These are phyloP conservation scores for Candida mesenterica DNA, from an alignment of 1,139 yeast species.

Conservation along the genomic window DNA sequence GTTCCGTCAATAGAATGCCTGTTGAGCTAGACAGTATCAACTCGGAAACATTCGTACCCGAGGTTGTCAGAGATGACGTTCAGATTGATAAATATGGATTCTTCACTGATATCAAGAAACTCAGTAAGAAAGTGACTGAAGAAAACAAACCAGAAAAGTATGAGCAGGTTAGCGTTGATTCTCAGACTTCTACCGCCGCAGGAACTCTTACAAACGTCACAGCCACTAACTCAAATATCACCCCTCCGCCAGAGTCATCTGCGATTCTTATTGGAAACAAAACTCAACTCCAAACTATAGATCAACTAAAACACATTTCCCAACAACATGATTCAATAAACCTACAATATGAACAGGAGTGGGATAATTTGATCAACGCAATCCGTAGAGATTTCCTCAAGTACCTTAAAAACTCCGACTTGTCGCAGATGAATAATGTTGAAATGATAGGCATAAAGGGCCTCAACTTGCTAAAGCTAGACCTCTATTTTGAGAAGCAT, in stretches of 20 bases:
- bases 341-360: constrained; percentile 26
- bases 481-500: constrained; percentile 10
- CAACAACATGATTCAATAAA: constrained; percentile 34
- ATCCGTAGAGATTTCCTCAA: constrained; percentile 27
- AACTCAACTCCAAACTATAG: constrained; percentile 17
- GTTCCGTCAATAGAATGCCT: constrained; percentile 26
- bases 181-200: too few species aligned
- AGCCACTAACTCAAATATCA: neutral
- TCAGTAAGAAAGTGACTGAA: neutral
- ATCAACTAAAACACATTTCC: constrained; percentile 32
- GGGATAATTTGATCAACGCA: constrained; percentile 35
- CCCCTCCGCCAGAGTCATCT: constrained; percentile 4
- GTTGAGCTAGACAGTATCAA: constrained; percentile 46
- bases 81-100: constrained; percentile 54
- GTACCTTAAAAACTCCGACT: constrained; percentile 11
- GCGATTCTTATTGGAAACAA: constrained; percentile 17
- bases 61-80: constrained; percentile 8
- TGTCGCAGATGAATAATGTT: constrained; percentile 6
- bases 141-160: neutral
- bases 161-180: too few species aligned
- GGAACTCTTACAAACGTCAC: too few species aligned
- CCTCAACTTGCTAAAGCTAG: constrained; percentile 24
- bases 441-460: constrained; percentile 43
- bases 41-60: neutral
- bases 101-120: constrained; percentile 24